A percentile compares a stretch with the other conserved stretches of the same genome.
phyloP scores from a whole-genome alignment of 164 flowering plant species.

The Umbilicus rupestris region DNA sequence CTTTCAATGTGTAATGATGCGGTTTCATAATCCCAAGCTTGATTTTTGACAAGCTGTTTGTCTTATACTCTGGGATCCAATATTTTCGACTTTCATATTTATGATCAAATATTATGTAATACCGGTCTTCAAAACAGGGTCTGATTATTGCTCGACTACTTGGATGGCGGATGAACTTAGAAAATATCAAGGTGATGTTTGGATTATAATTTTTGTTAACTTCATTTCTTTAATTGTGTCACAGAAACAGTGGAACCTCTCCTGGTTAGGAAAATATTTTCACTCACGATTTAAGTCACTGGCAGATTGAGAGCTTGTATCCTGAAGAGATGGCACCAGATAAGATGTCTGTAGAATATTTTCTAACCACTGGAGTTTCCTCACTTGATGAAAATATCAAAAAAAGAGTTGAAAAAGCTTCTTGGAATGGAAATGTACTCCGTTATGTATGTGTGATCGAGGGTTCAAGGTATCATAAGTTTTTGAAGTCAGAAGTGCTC shows the following conservation, averaged over 20 bases:
- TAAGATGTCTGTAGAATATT: conserved; percentile 52
- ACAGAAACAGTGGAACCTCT: not conserved
- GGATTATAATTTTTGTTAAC: not conserved
- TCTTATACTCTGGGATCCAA: not conserved
- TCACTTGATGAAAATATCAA: conserved; percentile 51
- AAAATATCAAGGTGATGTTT: conserved; percentile 45
- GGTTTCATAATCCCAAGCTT: not conserved
- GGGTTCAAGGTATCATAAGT: conserved; percentile 49
- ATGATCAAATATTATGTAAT: not conserved
- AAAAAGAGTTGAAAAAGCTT: conserved; percentile 50
- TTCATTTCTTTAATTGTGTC: not conserved
- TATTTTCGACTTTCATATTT: not conserved
- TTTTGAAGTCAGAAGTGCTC: not conserved
- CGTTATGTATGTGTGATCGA: conserved; percentile 85
- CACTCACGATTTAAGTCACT: conserved; percentile 5
- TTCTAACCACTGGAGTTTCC: conserved; percentile 45
- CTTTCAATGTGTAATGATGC: not conserved
- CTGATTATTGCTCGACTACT: conserved; percentile 86
- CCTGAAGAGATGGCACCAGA: conserved; percentile 68
- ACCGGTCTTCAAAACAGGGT: conserved; percentile 39
- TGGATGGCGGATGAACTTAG: conserved; percentile 50
- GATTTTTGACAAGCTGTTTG: not conserved
- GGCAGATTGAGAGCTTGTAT: conserved; percentile 80
- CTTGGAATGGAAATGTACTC: conserved; percentile 65
- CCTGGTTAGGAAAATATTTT: not conserved